Conservation (phyloP, 2,329 filamentous ascomycete genomes). For the Endothia cerciana region DNA sequence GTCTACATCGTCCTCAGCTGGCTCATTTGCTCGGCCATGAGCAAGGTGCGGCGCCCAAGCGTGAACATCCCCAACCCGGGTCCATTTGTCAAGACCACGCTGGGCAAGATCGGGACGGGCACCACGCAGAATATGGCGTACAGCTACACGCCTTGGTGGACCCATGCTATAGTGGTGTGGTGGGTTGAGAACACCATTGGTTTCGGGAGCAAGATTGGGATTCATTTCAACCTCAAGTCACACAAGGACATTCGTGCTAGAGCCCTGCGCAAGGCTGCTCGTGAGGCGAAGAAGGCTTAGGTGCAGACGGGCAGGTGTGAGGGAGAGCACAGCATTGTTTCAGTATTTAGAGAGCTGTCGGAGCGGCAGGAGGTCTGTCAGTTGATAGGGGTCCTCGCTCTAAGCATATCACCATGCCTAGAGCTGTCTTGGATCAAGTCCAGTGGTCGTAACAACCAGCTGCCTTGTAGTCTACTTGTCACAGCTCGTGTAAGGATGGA, state of each 20-base stretch:
- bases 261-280: slow-evolving; percentile 81
- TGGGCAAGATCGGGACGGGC: slow-evolving; percentile 81
- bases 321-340: neutral
- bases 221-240: slow-evolving; percentile 65
- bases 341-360: neutral
- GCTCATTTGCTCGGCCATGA: slow-evolving; percentile 95
- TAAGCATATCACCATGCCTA: neutral
- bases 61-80: slow-evolving; percentile 79
- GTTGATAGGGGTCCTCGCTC: neutral
- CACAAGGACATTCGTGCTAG: slow-evolving; percentile 82
- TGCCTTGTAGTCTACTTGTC: neutral
- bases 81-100: slow-evolving; percentile 76
- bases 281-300: slow-evolving; percentile 71
- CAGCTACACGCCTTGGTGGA: slow-evolving; percentile 93
- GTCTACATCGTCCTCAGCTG: slow-evolving; percentile 94
- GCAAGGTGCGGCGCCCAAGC: slow-evolving; percentile 83
- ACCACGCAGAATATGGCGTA: slow-evolving; percentile 78
- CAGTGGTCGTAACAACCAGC: neutral
- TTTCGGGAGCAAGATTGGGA: slow-evolving; percentile 49
- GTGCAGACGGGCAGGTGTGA: neutral
- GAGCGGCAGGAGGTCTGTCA: neutral
- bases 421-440: neutral
- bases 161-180: slow-evolving; percentile 87
- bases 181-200: slow-evolving; percentile 66
- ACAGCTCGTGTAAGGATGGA: neutral